Evolutionary conservation across 176 grass and related monocot genomes (phyloP).

Genomic region (Hordeum vulgare): DNA sequence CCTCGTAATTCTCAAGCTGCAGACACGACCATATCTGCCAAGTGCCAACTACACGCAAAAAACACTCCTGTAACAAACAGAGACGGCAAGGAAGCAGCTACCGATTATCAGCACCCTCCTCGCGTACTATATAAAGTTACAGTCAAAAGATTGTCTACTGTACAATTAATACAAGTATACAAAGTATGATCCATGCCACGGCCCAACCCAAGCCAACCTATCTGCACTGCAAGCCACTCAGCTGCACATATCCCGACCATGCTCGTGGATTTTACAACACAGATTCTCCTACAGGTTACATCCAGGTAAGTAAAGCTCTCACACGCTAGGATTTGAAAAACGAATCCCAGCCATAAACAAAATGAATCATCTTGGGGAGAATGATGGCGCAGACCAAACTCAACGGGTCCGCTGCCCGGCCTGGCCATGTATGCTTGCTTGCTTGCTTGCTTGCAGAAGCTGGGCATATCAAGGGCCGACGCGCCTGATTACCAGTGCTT

Average conservation of each 20-base stretch:
- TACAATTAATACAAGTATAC: slow-evolving; percentile 36
- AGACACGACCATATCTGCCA: background rate
- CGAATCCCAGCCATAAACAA: slow-evolving; percentile 10
- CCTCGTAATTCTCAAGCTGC: background rate
- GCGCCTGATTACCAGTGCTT: background rate
- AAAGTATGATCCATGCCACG: too few species aligned
- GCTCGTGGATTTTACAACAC: too few species aligned
- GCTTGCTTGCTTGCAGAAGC: too few species aligned
- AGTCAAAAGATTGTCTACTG: slow-evolving; percentile 17
- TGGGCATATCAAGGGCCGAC: too few species aligned
- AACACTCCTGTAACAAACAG: background rate
- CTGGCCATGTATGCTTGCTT: too few species aligned
- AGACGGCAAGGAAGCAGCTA: background rate
- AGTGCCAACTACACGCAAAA: too few species aligned
- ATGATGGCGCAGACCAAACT: too few species aligned
- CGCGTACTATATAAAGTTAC: background rate
- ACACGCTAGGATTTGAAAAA: slow-evolving; percentile 17
- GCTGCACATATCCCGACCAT: too few species aligned
- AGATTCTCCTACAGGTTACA: too few species aligned
- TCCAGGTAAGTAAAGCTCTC: background rate
- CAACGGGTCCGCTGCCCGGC: too few species aligned
- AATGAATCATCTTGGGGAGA: background rate
- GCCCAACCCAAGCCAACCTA: too few species aligned
- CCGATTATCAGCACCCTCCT: background rate
- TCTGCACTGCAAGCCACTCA: too few species aligned